These are phyloP conservation scores for Sporothrix schenckii DNA, from an alignment of 2,329 filamentous ascomycete genomes.

Conservation along the genomic window DNA sequence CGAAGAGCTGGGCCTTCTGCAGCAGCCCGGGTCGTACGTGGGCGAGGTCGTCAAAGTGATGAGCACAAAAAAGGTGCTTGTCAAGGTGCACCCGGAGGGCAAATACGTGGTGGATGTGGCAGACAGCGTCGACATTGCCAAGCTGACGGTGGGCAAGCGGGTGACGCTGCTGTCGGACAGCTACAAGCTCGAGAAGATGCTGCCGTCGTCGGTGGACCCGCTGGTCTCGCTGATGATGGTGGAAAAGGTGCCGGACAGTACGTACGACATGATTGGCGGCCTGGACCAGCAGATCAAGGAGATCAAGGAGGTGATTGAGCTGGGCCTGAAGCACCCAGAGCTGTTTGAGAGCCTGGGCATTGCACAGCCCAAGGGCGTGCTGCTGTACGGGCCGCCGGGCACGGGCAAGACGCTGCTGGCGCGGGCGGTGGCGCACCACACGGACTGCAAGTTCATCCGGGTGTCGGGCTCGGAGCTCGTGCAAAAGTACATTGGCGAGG, in stretches of 20 bases:
- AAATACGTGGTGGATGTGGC: constrained; percentile 99
- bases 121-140: constrained; percentile 89
- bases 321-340: constrained; percentile 96
- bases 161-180: constrained; percentile 95
- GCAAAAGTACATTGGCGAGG: constrained; percentile 99
- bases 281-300: constrained; percentile 99
- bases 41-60: constrained; percentile 99
- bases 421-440: constrained; percentile 95
- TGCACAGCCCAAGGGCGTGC: constrained; percentile 94
- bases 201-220: constrained; percentile 96
- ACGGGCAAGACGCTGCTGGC: constrained; percentile 96
- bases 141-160: constrained; percentile 96
- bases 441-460: constrained; percentile 98
- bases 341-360: constrained; percentile 99
- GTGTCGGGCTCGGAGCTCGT: constrained; percentile 95
- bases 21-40: constrained; percentile 97
- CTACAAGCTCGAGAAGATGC: constrained; percentile 98
- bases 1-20: constrained; percentile 92
- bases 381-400: constrained; percentile 94
- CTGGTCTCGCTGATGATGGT: constrained; percentile 99
- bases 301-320: constrained; percentile 99
- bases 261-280: constrained; percentile 99
- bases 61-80: constrained; percentile 98
- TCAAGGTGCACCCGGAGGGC: constrained; percentile 98
- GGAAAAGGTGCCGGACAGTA: constrained; percentile 98